Conservation (phyloP, 306 rosid species). For the Malus sylvestris region DNA sequence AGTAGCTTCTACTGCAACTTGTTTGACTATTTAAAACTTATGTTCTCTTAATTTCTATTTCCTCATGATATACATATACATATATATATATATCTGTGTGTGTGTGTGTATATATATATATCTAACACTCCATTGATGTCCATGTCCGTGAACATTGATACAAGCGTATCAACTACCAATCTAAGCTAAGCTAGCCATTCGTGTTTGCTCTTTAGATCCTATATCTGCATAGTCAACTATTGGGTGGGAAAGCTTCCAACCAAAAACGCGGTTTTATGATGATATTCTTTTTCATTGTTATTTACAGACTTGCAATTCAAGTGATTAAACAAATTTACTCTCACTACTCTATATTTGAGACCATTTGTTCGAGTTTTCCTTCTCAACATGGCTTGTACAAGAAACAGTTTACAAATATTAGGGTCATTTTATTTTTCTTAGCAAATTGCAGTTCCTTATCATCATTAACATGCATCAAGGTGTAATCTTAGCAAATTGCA, state of each 20-base stretch:
- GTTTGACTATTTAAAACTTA: not conserved
- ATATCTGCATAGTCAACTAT: not conserved
- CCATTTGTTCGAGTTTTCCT: too few species aligned
- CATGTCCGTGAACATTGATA: not conserved
- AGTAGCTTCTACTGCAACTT: not conserved
- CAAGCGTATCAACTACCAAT: not conserved
- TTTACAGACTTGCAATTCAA: not conserved
- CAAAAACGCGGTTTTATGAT: not conserved
- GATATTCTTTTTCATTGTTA: not conserved
- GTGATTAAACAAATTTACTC: not conserved
- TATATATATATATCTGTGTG: not conserved
- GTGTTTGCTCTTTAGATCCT: too few species aligned
- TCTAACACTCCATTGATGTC: not conserved
- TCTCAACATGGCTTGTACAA: not conserved
- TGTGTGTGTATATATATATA: not conserved
- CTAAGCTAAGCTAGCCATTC: not conserved
- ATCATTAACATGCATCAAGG: not conserved
- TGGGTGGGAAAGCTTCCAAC: not conserved
- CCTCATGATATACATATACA: not conserved
- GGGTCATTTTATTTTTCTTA: not conserved
- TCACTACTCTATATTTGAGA: not conserved
- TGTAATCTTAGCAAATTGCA: not conserved
- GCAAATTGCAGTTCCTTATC: not conserved
- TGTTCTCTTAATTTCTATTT: not conserved
- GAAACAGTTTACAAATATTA: not conserved